phyloP scores from a whole-genome alignment of 495 filamentous ascomycete genomes.

The Daldinia vernicosa region DNA sequence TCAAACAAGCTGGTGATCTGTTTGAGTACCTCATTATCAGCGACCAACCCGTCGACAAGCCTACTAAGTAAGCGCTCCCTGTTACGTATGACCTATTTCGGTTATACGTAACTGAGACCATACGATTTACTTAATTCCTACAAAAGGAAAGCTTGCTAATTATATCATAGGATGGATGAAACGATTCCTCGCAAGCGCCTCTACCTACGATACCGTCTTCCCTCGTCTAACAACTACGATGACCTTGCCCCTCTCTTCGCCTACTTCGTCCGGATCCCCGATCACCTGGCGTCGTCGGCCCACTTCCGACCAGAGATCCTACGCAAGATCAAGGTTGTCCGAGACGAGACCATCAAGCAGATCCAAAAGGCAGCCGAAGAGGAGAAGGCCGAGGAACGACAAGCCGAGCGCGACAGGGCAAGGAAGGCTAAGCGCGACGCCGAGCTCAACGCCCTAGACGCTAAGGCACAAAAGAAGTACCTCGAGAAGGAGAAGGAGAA shows the following conservation, averaged over 20 bases:
- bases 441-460: conserved; percentile 80
- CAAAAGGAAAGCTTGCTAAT: conserved; percentile 41
- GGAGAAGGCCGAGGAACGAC: conserved; percentile 93
- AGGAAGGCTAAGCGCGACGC: conserved; percentile 95
- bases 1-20: conserved; percentile 79
- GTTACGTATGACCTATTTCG: background rate
- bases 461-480: conserved; percentile 95
- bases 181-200: conserved; percentile 86
- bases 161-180: conserved; percentile 75
- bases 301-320: conserved; percentile 91
- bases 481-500: conserved; percentile 90
- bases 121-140: background rate
- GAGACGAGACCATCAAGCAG: conserved; percentile 84
- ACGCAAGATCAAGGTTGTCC: conserved; percentile 79
- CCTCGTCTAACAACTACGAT: conserved; percentile 70
- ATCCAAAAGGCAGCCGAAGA: conserved; percentile 84
- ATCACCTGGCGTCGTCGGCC: conserved; percentile 75
- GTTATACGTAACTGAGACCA: background rate
- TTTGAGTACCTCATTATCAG: conserved; percentile 90
- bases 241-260: conserved; percentile 77
- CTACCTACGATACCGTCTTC: conserved; percentile 76
- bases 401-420: conserved; percentile 76
- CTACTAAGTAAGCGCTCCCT: conserved; percentile 71
- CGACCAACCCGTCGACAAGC: conserved; percentile 92
- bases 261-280: conserved; percentile 84